Evolutionary conservation across 257 asterid species (phyloP), one percentile per base, ranked within the genome.

Genomic region (Dorcoceras hygrometricum): DNA sequence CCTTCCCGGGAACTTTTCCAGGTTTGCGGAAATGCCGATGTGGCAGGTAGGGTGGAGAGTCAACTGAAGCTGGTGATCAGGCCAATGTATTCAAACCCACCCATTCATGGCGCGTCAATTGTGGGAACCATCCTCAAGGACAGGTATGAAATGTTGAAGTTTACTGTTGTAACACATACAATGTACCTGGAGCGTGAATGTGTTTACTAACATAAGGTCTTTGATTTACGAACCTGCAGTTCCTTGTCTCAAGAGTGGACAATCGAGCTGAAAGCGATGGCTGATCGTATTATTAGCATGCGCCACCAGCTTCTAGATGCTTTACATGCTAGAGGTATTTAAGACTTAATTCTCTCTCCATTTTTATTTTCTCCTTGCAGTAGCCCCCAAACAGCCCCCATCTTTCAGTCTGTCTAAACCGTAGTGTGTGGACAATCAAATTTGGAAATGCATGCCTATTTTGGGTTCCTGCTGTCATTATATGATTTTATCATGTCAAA

Each of bases 11-110:
- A 32, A 29, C 19, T 59, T 55, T 71, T 68, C 9, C 80, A 93
- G 99, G 91, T 93, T 53, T 93, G 97, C 81, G 73, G 76, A 80
- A 74, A 81, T 62, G 84, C 96, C 68, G 95, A 83, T 77, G 97
- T 90, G 76, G 90, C 96, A 20, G 73, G 95, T 78, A 85, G 95
- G 79, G 99, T 93, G 32, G 99, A 93, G 87, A 90, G 97, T 83
- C 99, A 93, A 79, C 72, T 93, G 84, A 93, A 93, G 79, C 64
- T 90, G 81, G 97, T 93, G 69, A 82, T 93, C 75, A 84, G 99
- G 86, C 99, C 99, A 64, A 90, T 93, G 99, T 93, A 88, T 76
- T 93, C 99, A 62, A 93, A 78, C 76, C 99, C 99, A 39, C 99
- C 99, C 43, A 81, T 93, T 65, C 99, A 93, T 34, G 99, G 99